Evolutionary conservation across 257 asterid species (phyloP), one percentile per base, ranked within the genome.

Genomic region (Catharanthus roseus): DNA sequence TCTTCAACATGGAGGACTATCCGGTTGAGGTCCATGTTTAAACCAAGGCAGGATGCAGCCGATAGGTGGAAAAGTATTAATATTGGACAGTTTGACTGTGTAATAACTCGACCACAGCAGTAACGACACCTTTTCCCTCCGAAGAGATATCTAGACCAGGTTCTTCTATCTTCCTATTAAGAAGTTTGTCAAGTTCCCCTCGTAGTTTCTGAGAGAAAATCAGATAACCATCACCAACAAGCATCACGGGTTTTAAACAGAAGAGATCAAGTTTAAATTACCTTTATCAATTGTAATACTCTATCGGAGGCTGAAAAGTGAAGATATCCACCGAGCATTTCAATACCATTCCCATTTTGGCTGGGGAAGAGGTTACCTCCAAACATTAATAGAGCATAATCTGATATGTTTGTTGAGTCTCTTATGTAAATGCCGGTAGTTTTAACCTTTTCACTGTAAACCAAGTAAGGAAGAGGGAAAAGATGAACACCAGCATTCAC

Each of bases 261-360:
- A n/a, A n/a, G n/a, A n/a, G n/a, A n/a, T 4, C 26, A 3, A 47
- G 21, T 72, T 33, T 1, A 33, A 24, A 39, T 53, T 85, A 92
- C 97, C 93, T 75, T 88, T 75, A 93, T 91, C 71, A 93, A 80
- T 79, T 89, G 90, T 79, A 93, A 79, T 49, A 88, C 90, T 56
- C 86, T 86, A 82, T 82, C 84, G 16, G 96, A 87, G 21, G 99
- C 96, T 21, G 97, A 91, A 62, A 93, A 93, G 78, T 89, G 96
- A 71, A 93, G 97, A 82, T 91, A 93, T 53, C 99, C 99, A 39
- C 86, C 97, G 2, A 93, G 97, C 99, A 93, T 93, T 79, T 93
- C 96, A 31, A 93, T 91, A 54, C 97, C 97, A 73, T 88, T 89
- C 33, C 90, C 95, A 72, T 61, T 85, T 72, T 82, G 77, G 85